Conservation (phyloP, 768 basidiomycete genomes). For the Tylopilus sp. region DNA sequence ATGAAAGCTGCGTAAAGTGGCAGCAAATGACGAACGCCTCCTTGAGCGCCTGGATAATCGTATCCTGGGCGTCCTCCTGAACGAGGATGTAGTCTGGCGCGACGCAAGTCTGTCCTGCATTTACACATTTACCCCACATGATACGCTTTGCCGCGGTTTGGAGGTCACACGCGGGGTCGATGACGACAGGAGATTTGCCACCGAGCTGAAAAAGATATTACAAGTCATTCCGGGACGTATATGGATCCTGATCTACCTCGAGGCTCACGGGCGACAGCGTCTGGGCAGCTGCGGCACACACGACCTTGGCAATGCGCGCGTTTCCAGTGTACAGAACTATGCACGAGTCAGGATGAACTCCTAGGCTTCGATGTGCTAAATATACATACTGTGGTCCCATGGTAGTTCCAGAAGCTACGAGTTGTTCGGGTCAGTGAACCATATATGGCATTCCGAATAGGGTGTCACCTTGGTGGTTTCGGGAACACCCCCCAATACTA, state of each 20-base stretch:
- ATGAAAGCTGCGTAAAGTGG: background rate
- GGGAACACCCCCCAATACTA: conserved; percentile 65
- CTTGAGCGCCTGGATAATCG: conserved; percentile 38
- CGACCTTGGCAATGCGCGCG: conserved; percentile 59
- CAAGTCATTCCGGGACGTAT: background rate
- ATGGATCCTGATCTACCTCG: conserved; percentile 36
- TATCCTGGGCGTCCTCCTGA: conserved; percentile 37
- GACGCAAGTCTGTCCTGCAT: conserved; percentile 75
- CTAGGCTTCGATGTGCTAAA: background rate
- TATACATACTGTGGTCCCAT: conserved; percentile 55
- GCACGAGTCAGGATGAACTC: background rate
- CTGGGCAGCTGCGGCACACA: conserved; percentile 74
- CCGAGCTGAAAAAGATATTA: conserved; percentile 42
- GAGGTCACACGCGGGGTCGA: conserved; percentile 69
- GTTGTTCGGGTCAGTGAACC: background rate
- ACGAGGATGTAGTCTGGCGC: conserved; percentile 58
- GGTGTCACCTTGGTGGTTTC: conserved; percentile 54
- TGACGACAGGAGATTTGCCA: conserved; percentile 72
- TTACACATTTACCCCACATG: conserved; percentile 77
- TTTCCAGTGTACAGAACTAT: conserved; percentile 55
- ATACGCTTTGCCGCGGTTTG: conserved; percentile 65
- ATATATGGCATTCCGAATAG: background rate
- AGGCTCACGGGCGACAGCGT: conserved; percentile 65
- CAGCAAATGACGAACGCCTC: conserved; percentile 34
- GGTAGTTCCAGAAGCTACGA: conserved; percentile 64